A percentile compares a stretch with the other conserved stretches of the same genome.
phyloP scores from a whole-genome alignment of 306 rosid genomes.

The Delonix regia region DNA sequence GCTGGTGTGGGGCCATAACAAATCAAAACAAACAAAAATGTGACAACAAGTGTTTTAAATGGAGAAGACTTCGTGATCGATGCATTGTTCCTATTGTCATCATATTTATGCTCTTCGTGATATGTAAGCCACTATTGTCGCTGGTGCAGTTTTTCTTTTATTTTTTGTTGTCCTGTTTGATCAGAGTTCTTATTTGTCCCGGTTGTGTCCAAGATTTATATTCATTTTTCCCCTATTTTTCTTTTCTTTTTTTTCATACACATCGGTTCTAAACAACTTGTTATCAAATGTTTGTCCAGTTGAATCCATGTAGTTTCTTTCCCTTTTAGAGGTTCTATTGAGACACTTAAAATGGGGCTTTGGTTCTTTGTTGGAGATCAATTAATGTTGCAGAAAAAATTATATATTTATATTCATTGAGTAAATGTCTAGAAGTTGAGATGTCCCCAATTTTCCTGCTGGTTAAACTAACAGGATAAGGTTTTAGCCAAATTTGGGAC shows the following conservation, averaged over 20 bases:
- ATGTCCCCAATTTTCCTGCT: not conserved
- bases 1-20: conserved; percentile 98
- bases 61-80: conserved; percentile 81
- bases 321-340: conserved; percentile 6
- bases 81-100: conserved; percentile 66
- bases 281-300: conserved; percentile 18
- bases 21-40: conserved; percentile 57
- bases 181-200: conserved; percentile 23
- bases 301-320: not conserved
- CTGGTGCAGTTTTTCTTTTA: conserved; percentile 28
- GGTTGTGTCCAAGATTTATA: not conserved
- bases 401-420: not conserved
- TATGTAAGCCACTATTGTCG: conserved; percentile 59
- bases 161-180: not conserved
- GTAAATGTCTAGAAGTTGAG: not conserved
- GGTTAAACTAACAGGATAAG: not conserved
- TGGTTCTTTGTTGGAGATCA: not conserved
- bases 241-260: not conserved
- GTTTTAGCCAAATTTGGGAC: not conserved
- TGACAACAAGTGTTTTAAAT: conserved; percentile 52
- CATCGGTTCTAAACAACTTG: not conserved
- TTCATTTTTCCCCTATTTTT: not conserved
- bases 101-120: conserved; percentile 74
- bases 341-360: conserved; percentile 22
- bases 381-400: not conserved